Evolutionary conservation across 1,284 basidiomycete genomes (phyloP).

Genomic region (Blastosporella zonata): DNA sequence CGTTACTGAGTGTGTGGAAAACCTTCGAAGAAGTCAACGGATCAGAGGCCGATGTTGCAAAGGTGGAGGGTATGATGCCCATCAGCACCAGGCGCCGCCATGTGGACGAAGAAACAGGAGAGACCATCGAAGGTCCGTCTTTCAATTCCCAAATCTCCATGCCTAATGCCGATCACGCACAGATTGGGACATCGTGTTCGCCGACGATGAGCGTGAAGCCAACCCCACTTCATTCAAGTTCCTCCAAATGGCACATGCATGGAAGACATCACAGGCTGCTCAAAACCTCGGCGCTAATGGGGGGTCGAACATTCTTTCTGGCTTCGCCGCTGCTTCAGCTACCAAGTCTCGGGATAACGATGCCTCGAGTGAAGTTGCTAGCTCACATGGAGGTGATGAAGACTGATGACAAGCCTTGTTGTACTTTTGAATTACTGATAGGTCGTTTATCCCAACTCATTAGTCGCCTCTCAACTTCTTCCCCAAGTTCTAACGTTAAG

Average conservation of each 20-base stretch:
- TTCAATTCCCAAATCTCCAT: background rate
- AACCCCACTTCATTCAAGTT: conserved; percentile 94
- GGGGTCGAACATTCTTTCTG: conserved; percentile 34
- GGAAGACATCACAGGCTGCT: conserved; percentile 59
- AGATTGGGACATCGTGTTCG: conserved; percentile 95
- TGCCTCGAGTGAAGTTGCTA: conserved; percentile 40
- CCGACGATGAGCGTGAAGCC: conserved; percentile 90
- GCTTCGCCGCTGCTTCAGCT: conserved; percentile 40
- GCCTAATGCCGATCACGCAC: conserved; percentile 11
- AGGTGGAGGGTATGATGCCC: conserved; percentile 89
- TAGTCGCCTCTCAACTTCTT: too few relatives aligned
- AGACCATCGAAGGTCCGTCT: conserved; percentile 78
- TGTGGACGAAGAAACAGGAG: conserved; percentile 80
- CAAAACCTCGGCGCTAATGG: conserved; percentile 25
- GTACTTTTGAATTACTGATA: background rate
- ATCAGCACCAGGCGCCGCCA: conserved; percentile 84
- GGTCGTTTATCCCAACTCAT: too few relatives aligned
- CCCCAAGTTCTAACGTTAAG: too few relatives aligned
- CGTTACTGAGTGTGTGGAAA: conserved; percentile 92
- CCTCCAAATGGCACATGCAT: conserved; percentile 89
- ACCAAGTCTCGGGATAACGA: conserved; percentile 26
- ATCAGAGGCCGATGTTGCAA: conserved; percentile 61
- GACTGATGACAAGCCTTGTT: conserved; percentile 2
- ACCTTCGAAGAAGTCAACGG: conserved; percentile 83
- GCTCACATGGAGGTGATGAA: conserved; percentile 32